phyloP scores from a whole-genome alignment of 2,329 filamentous ascomycete species.

The Calonectria pseudoturangicola region DNA sequence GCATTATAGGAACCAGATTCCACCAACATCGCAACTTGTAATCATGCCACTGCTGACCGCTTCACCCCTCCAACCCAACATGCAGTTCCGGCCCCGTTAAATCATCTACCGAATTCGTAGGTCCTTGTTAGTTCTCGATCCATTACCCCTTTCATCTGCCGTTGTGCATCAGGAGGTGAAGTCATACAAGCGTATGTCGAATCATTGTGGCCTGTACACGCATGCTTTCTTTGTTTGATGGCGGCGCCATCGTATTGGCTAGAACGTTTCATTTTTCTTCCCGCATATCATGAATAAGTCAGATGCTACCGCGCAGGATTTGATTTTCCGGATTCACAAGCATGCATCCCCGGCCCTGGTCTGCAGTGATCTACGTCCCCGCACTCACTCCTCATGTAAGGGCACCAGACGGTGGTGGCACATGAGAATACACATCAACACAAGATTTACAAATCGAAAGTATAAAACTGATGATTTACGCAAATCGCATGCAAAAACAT shows the following conservation, averaged over 20 bases:
- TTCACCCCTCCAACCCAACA: slow-evolving; percentile 8
- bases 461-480: no score
- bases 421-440: no score
- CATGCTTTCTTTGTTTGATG: neutral
- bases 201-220: neutral
- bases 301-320: neutral
- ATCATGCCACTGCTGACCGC: slow-evolving; percentile 27
- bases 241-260: slow-evolving; percentile 3
- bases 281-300: neutral
- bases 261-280: neutral
- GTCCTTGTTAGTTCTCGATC: neutral
- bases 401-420: no score
- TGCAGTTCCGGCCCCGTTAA: slow-evolving; percentile 25
- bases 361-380: slow-evolving; percentile 25
- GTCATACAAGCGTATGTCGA: neutral
- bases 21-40: neutral
- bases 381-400: slow-evolving; percentile 1
- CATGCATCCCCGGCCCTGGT: slow-evolving; percentile 7
- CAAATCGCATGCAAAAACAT: no score
- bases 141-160: neutral
- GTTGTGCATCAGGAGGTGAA: neutral
- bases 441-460: no score
- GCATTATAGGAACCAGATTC: neutral
- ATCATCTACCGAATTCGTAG: neutral
- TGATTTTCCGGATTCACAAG: neutral